Evolutionary conservation across 352 stramenopile genomes (phyloP).

Genomic region (Phytophthora rubi): DNA sequence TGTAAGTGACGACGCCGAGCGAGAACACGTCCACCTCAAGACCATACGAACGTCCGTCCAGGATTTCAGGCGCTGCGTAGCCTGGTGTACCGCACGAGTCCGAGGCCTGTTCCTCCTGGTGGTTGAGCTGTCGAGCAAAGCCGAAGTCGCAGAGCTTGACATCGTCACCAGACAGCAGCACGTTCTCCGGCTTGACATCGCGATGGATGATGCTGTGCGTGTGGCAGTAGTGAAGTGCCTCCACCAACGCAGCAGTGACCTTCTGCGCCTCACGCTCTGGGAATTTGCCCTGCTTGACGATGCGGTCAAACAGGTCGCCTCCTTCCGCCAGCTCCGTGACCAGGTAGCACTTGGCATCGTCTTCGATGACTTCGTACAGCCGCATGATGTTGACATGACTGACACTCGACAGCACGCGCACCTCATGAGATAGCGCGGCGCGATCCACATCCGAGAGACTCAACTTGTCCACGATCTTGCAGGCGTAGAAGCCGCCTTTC

Average conservation of each 20-base stretch:
- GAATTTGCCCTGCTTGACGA: conserved; percentile 86
- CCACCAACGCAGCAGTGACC: conserved; percentile 75
- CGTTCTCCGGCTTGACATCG: conserved; percentile 89
- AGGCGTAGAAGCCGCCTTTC: conserved; percentile 74
- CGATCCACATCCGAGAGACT: conserved; percentile 78
- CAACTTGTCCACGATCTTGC: conserved; percentile 88
- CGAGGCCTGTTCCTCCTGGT: conserved; percentile 66
- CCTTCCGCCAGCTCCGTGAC: conserved; percentile 96
- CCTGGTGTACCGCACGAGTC: conserved; percentile 87
- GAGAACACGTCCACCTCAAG: conserved; percentile 90
- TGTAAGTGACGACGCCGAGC: conserved; percentile 90
- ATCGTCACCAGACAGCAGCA: conserved; percentile 72
- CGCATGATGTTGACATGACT: conserved; percentile 91
- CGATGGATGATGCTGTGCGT: conserved; percentile 85
- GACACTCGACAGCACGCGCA: conserved; percentile 72
- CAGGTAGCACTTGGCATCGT: conserved; percentile 96
- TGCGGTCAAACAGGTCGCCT: conserved; percentile 88
- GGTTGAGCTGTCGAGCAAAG: conserved; percentile 76
- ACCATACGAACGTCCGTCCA: conserved; percentile 83
- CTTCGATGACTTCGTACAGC: conserved; percentile 94
- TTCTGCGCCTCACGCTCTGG: conserved; percentile 67
- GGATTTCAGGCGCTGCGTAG: conserved; percentile 85
- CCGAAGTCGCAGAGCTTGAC: conserved; percentile 90
- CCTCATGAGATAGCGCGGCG: conserved; percentile 74
- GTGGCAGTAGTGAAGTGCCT: conserved; percentile 94